Evolutionary conservation across 2,329 filamentous ascomycete species (phyloP), one percentile per base, ranked within the genome.

Genomic region (Bipolaris oryzae): DNA sequence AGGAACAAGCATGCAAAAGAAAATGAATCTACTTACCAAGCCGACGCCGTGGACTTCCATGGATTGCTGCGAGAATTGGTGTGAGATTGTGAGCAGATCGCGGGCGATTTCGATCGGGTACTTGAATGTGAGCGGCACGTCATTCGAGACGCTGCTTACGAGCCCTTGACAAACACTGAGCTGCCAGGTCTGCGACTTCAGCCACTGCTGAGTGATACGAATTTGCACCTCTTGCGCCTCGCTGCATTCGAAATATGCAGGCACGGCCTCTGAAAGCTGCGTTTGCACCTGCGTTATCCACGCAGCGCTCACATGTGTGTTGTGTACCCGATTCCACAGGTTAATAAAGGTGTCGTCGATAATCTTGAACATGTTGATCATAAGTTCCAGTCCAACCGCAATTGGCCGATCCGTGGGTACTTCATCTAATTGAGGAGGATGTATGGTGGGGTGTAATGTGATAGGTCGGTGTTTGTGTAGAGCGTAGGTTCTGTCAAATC

Each of bases 31-130:
- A 80, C 86, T 74, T 78, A 91, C 89, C 75, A 96, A 74, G 23
- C 89, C 89, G 37, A 90, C 84, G 16, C 88, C 89, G 62, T 93
- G 82, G 3, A 93, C 80, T 61, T 94, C 90, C 79, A 92, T 88
- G 41, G 87, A 87, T 62, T 88, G 83, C 34, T 86, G 85, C 0
- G 89, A 88, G 68, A 95, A 89, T 50, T 89, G 85, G 15, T 87
- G 85, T 4, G 89, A 87, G 76, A 93, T 86, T 11, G 77, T 74
- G 0, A 85, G 77, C 1, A 87, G 80, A 46, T 86, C 85, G 45
- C 84, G 77, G 0, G 85, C 85, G n/a, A 88, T 85, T 35, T 85
- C 81, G 25, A 88, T 80, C 0, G 86, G 85, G 53, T 85, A 87
- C 31, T 81, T 80, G 75, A 87, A 87, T 33, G 80, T 84, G 81